Conservation (phyloP, 2,329 filamentous ascomycete species). For the Seiridium cupressi region DNA sequence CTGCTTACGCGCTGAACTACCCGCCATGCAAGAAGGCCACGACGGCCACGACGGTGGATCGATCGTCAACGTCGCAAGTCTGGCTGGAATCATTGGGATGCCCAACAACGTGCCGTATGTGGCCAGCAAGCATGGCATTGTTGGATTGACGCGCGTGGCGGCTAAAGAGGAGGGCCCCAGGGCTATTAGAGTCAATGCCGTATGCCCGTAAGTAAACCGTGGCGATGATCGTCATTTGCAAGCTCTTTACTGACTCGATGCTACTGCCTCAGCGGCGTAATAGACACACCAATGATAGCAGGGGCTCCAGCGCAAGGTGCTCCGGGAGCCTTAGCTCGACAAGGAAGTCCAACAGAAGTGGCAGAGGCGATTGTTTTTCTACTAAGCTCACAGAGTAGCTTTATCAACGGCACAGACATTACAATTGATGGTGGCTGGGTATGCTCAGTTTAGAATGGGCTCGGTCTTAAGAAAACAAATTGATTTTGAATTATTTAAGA, state of each 20-base stretch:
- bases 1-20: constrained; percentile 12
- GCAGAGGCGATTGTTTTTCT: not conserved
- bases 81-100: constrained; percentile 33
- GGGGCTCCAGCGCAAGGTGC: not conserved
- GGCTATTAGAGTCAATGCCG: constrained; percentile 8
- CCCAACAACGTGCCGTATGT: constrained; percentile 17
- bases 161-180: constrained; percentile 13
- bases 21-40: constrained; percentile 7
- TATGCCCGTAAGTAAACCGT: constrained; percentile 6
- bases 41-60: constrained; percentile 26
- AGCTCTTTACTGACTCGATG: not conserved
- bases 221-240: not conserved
- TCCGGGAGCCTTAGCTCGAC: not conserved
- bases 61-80: constrained; percentile 41
- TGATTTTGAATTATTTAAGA: no score
- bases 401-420: not conserved
- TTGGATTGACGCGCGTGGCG: constrained; percentile 11
- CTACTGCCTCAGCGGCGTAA: not conserved
- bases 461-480: no score
- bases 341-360: not conserved
- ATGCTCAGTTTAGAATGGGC: no score
- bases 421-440: not conserved
- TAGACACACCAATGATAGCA: not conserved
- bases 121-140: constrained; percentile 12
- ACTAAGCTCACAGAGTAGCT: not conserved